Conservation (phyloP, 2,329 filamentous ascomycete genomes). For the Aspergillus vadensis region DNA sequence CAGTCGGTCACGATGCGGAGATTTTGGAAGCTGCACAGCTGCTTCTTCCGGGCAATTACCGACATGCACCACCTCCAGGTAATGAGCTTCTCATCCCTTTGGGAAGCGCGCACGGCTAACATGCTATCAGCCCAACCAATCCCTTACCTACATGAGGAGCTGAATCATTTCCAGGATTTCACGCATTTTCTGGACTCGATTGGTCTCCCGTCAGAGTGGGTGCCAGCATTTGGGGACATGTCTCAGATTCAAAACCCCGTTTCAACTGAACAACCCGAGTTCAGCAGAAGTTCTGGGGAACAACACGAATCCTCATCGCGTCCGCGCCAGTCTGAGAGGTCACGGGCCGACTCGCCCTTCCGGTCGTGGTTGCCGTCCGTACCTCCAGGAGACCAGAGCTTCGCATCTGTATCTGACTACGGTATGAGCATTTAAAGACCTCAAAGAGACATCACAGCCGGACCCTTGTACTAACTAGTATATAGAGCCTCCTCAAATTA, state of each 20-base stretch:
- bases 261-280: constrained; percentile 27
- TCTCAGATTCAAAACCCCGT: constrained; percentile 29
- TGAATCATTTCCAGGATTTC: constrained; percentile 41
- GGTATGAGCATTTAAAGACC: constrained; percentile 20
- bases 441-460: too few relatives aligned
- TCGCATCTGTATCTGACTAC: constrained; percentile 35
- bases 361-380: constrained; percentile 38
- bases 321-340: constrained; percentile 24
- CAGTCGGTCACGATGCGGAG: constrained; percentile 34
- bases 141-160: constrained; percentile 34
- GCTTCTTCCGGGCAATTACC: constrained; percentile 34
- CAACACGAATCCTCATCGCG: constrained; percentile 23
- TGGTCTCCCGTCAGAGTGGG: constrained; percentile 38
- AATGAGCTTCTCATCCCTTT: not conserved
- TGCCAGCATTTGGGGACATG: constrained; percentile 29
- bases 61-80: constrained; percentile 22
- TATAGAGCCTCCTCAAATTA: constrained; percentile 31
- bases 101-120: not conserved
- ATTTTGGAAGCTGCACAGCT: constrained; percentile 44
- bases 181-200: constrained; percentile 40
- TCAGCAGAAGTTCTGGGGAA: constrained; percentile 21
- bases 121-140: constrained; percentile 27
- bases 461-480: not conserved
- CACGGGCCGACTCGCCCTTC: constrained; percentile 36
- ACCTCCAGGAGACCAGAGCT: constrained; percentile 34